These are phyloP conservation scores for Cryptococcus depauperatus DNA, from an alignment of 1,284 basidiomycete species.

Conservation along the genomic window DNA sequence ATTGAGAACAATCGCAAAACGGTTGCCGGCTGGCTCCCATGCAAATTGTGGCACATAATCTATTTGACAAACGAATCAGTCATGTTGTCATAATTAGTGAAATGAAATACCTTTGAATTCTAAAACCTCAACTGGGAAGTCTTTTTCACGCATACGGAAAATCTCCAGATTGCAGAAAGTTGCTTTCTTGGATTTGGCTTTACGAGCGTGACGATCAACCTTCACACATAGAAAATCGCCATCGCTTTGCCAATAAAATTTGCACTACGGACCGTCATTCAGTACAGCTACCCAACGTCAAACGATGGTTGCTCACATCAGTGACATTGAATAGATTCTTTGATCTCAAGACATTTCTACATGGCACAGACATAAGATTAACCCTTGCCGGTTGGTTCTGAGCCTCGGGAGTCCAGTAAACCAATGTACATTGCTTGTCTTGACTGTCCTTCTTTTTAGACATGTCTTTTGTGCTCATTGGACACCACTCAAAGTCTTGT, in stretches of 20 bases:
- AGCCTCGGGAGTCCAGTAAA: constrained; percentile 96
- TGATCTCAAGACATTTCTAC: constrained; percentile 73
- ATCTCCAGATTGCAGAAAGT: constrained; percentile 98
- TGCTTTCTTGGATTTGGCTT: constrained; percentile 96
- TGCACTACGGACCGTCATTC: constrained; percentile 83
- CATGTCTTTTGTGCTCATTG: constrained; percentile 81
- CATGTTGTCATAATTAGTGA: neutral
- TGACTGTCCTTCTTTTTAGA: constrained; percentile 56
- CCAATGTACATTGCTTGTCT: constrained; percentile 79
- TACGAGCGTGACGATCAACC: constrained; percentile 76
- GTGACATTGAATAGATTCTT: constrained; percentile 99
- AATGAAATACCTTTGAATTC: constrained; percentile 73
- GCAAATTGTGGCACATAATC: constrained; percentile 95
- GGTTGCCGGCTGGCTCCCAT: constrained; percentile 95
- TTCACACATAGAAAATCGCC: constrained; percentile 99
- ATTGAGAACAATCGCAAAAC: constrained; percentile 92
- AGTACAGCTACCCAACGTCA: no score
- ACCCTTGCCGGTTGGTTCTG: constrained; percentile 95
- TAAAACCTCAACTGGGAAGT: constrained; percentile 95
- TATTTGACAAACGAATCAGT: no score
- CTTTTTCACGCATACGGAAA: constrained; percentile 95
- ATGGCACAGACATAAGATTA: constrained; percentile 82
- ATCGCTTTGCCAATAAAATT: constrained; percentile 97
- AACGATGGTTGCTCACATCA: constrained; percentile 67
- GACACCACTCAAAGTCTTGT: constrained; percentile 98